Evolutionary conservation across 192 early-diverging fungal species (phyloP).

Genomic region (Dissophora globulifera): DNA sequence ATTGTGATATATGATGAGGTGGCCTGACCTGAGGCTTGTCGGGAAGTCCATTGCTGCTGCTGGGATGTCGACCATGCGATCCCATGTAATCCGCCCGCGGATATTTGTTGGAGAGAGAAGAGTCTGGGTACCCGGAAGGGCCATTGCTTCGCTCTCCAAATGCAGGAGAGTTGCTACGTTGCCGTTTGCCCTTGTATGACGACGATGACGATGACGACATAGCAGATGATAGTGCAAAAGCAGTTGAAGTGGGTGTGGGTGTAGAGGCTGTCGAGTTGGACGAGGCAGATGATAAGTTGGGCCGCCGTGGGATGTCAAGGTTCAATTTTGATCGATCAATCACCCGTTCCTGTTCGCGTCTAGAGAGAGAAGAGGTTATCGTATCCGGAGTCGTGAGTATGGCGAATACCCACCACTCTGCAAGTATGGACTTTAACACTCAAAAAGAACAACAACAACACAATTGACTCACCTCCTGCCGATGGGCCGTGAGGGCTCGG

Average conservation of each 20-base stretch:
- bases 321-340: slow-evolving; percentile 48
- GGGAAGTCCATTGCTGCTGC: slow-evolving; percentile 12
- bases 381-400: too few species aligned
- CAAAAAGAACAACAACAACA: too few species aligned
- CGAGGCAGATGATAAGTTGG: slow-evolving; percentile 16
- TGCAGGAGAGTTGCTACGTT: slow-evolving; percentile 25
- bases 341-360: slow-evolving; percentile 34
- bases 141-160: background rate
- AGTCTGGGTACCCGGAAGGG: too few species aligned
- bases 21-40: slow-evolving; percentile 30
- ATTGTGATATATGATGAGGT: background rate
- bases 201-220: slow-evolving; percentile 14
- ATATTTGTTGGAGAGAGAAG: slow-evolving; percentile 26
- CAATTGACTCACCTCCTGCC: slow-evolving; percentile 10
- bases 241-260: slow-evolving; percentile 12
- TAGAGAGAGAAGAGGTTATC: slow-evolving; percentile 4
- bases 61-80: slow-evolving; percentile 14
- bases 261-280: slow-evolving; percentile 35
- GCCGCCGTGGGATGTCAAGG: slow-evolving; percentile 44
- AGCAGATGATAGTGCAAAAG: slow-evolving; percentile 16
- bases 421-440: too few species aligned
- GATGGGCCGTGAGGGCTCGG: slow-evolving; percentile 8
- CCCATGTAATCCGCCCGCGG: slow-evolving; percentile 45
- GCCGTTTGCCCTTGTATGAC: slow-evolving; percentile 19
- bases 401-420: too few species aligned